phyloP scores from a whole-genome alignment of 257 asterid genomes.

The Lycium ferocissimum region DNA sequence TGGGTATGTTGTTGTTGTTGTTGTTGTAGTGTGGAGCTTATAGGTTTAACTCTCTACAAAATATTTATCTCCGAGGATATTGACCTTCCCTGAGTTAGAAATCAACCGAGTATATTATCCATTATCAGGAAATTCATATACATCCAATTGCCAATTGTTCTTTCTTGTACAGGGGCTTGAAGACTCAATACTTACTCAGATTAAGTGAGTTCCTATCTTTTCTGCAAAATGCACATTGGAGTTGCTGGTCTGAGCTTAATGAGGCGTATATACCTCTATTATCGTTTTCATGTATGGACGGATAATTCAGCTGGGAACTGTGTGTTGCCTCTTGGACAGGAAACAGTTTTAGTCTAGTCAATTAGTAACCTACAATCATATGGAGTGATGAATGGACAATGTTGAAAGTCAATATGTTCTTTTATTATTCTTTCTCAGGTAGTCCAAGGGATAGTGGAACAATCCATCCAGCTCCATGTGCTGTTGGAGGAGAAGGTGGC shows the following conservation, averaged over 20 bases:
- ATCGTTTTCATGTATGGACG: no score
- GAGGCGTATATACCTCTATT: no score
- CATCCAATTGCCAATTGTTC: not conserved
- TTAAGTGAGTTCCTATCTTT: not conserved
- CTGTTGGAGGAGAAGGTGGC: not conserved
- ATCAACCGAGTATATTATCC: not conserved
- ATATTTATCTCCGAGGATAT: not conserved
- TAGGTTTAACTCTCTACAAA: not conserved
- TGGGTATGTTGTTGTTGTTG: no score
- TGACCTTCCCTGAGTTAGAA: not conserved
- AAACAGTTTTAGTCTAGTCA: not conserved
- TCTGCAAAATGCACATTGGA: not conserved
- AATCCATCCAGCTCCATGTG: constrained; percentile 15
- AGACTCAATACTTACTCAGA: not conserved
- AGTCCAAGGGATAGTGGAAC: constrained; percentile 27
- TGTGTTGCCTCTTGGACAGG: not conserved
- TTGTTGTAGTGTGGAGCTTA: not conserved
- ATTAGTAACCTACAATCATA: not conserved
- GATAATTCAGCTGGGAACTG: not conserved
- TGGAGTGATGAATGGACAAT: not conserved
- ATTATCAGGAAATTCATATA: not conserved
- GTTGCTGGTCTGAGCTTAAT: no score
- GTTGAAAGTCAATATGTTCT: not conserved
- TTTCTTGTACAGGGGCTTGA: not conserved
- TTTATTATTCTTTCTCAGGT: not conserved